A percentile compares a stretch with the other conserved stretches of the same genome.
Evolutionary conservation across 2,329 filamentous ascomycete species (phyloP).

Genomic region (Fusarium sp.): DNA sequence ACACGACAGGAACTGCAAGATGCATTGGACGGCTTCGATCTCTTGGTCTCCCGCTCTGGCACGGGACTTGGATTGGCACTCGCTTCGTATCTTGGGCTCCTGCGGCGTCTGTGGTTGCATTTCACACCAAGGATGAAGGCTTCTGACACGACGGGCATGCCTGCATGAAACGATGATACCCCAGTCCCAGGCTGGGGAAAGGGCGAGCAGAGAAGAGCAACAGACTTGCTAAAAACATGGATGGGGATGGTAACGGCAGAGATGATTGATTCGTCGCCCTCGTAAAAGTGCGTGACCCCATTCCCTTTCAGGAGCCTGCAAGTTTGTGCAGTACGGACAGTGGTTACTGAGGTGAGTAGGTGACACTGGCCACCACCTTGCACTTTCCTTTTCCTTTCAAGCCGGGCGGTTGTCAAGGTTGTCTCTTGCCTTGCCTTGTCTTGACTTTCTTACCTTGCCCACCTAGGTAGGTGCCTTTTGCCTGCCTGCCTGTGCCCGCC

Average conservation of each 20-base stretch:
- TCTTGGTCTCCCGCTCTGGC: neutral
- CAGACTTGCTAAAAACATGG: neutral
- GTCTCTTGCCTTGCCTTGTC: neutral
- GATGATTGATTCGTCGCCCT: neutral
- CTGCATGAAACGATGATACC: conserved; percentile 12
- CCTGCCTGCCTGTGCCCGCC: neutral
- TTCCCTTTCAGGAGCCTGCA: neutral
- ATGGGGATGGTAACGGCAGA: neutral
- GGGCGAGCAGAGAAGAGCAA: neutral
- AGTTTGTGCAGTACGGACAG: neutral
- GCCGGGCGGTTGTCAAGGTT: neutral
- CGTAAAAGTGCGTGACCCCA: conserved; percentile 2
- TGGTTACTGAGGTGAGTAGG: neutral
- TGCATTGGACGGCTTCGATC: neutral
- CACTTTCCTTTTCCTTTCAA: neutral
- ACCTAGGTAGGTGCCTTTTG: neutral
- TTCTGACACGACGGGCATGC: conserved; percentile 9
- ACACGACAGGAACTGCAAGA: neutral
- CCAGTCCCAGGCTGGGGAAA: neutral
- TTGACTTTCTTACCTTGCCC: neutral
- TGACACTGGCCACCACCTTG: neutral
- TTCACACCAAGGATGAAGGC: neutral
- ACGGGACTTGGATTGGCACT: conserved; percentile 5
- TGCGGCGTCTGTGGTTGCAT: neutral
- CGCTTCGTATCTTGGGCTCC: neutral